Evolutionary conservation across 805 yeast genomes (phyloP).

Genomic region (Scheffersomyces stipitis): DNA sequence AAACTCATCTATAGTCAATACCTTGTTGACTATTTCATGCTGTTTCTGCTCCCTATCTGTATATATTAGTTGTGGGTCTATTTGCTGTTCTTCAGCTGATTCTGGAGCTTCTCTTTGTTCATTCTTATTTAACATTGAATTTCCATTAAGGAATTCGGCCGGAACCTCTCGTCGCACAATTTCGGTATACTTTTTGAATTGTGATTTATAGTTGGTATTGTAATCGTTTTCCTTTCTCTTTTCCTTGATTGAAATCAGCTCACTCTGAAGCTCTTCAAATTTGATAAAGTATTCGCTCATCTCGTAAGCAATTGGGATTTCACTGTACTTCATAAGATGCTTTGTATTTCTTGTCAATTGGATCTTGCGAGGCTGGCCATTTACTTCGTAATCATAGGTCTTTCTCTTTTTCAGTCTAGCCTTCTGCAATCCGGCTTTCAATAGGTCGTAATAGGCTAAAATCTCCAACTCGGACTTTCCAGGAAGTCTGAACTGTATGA

Average conservation of each 20-base stretch:
- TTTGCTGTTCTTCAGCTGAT: background rate
- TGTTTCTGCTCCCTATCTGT: too few relatives aligned
- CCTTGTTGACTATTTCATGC: background rate
- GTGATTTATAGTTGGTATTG: background rate
- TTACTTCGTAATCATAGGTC: background rate
- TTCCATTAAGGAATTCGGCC: too few relatives aligned
- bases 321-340: slow-evolving; percentile 35
- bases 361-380: slow-evolving; percentile 3
- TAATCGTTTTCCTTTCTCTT: slow-evolving; percentile 5
- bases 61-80: too few relatives aligned
- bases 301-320: slow-evolving; percentile 55
- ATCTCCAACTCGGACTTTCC: slow-evolving; percentile 47
- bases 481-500: slow-evolving; percentile 37
- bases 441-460: slow-evolving; percentile 40
- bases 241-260: slow-evolving; percentile 20
- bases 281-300: slow-evolving; percentile 43
- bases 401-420: slow-evolving; percentile 1
- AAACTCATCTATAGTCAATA: background rate
- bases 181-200: background rate
- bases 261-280: slow-evolving; percentile 45
- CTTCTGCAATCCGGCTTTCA: slow-evolving; percentile 26
- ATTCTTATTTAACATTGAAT: background rate
- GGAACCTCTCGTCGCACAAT: too few relatives aligned
- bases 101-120: background rate
- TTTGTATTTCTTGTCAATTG: slow-evolving; percentile 9